phyloP scores from a whole-genome alignment of 2,329 filamentous ascomycete genomes.

The Phaeosphaeriaceae sp. region DNA sequence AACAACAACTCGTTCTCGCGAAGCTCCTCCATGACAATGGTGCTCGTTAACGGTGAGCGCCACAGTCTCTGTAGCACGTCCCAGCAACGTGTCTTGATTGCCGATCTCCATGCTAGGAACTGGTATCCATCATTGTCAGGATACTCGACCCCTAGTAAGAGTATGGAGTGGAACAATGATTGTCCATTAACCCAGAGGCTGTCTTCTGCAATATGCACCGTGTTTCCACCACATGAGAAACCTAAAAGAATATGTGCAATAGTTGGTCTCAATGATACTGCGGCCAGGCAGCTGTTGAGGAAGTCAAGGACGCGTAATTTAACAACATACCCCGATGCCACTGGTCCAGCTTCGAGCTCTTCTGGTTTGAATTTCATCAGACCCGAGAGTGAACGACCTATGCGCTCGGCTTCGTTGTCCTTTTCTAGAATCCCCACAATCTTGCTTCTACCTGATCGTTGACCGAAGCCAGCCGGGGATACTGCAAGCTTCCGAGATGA shows the following conservation, averaged over 20 bases:
- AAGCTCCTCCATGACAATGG: slow-evolving; percentile 78
- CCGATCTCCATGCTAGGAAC: slow-evolving; percentile 51
- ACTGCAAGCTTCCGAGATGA: slow-evolving; percentile 81
- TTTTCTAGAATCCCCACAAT: slow-evolving; percentile 87
- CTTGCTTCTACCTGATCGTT: slow-evolving; percentile 75
- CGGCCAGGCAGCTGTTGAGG: slow-evolving; percentile 77
- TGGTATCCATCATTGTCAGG: slow-evolving; percentile 63
- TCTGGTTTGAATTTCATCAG: slow-evolving; percentile 70
- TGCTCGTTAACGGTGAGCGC: slow-evolving; percentile 78
- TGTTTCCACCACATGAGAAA: slow-evolving; percentile 77
- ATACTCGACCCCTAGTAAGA: slow-evolving; percentile 73
- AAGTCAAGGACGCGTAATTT: slow-evolving; percentile 88
- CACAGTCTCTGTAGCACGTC: slow-evolving; percentile 80
- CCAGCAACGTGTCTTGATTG: slow-evolving; percentile 53
- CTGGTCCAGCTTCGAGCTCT: slow-evolving; percentile 74
- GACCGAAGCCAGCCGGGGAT: slow-evolving; percentile 67
- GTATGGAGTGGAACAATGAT: slow-evolving; percentile 83
- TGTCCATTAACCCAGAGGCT: slow-evolving; percentile 73
- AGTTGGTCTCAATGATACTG: slow-evolving; percentile 77
- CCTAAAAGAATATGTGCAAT: slow-evolving; percentile 91
- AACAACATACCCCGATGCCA: slow-evolving; percentile 76
- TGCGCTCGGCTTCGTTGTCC: slow-evolving; percentile 78
- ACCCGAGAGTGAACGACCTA: slow-evolving; percentile 73
- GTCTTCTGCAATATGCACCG: slow-evolving; percentile 70
- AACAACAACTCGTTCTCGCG: slow-evolving; percentile 81